Evolutionary conservation across 306 rosid genomes (phyloP), one percentile per base, ranked within the genome.

Genomic region (Ormosia semicastrata): DNA sequence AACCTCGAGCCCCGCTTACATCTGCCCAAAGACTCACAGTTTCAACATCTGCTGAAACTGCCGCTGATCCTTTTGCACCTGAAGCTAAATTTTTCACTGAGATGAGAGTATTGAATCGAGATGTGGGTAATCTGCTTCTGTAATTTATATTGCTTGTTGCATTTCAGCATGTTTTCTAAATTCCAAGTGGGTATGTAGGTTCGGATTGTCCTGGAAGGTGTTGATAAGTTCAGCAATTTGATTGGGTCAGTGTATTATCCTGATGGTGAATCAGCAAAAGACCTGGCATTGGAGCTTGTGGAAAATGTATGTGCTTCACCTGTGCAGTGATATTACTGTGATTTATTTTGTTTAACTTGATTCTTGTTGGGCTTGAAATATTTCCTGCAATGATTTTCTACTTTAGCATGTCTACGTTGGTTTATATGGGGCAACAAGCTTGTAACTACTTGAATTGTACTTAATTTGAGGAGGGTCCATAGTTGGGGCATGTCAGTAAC

Each of bases 31-130:
- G 92, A 82, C 87, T 94, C 79, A 89, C 94, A 71, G 92, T 87
- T 68, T 87, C 98, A 36, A 46, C 91, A 13, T 24, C 90, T 72
- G 32, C 71, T 52, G 94, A 88, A 86, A 87, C 86, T 66, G 8
- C 83, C 43, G 89, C 95, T 40, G 95, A 92, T 89, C 90, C 91
- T 74, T 92, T 89, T 90, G 97, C 90, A 29, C 76, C 62, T 32
- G 98, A 92, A 43, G 98, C 98, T 74, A 94, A 92, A 87, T 87
- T 87, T 81, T 94, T 90, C 81, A 94, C 98, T 5, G 98, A 94
- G 88, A 85, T 81, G 78, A 89, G 93, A 53, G 91, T 89, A 77
- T 77, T 94, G 85, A 88, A 88, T 67, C 89, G 94, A 83, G 97
- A 94, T 57, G 98, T 94, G 81, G 64, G 90, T 68, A 63, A 54